phyloP scores from a whole-genome alignment of 805 yeast species.

The Scheffersomyces coipomensis region DNA sequence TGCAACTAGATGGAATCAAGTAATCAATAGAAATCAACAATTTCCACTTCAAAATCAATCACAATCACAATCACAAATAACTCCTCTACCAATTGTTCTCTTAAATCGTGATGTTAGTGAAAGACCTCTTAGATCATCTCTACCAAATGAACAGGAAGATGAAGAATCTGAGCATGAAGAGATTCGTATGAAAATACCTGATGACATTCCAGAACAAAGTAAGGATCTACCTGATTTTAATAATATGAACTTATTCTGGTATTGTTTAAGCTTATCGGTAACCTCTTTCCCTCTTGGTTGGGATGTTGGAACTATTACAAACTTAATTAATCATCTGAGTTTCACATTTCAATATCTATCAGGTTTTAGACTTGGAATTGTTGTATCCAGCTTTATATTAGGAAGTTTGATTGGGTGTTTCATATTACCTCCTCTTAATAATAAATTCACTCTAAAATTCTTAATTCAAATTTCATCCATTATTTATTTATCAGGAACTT shows the following conservation, averaged over 20 bases:
- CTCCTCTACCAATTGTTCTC: no score
- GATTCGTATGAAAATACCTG: no score
- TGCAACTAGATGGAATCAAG: no score
- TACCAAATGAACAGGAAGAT: no score
- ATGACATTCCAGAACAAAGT: no score
- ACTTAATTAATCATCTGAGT: conserved; percentile 9
- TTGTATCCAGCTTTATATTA: conserved; percentile 21
- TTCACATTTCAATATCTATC: conserved; percentile 10
- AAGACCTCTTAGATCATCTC: no score
- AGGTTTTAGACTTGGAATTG: conserved; percentile 14
- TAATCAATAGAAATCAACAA: no score
- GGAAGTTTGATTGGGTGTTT: conserved; percentile 22
- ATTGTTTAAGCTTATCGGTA: conserved; percentile 10
- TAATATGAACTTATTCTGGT: conserved; percentile 1
- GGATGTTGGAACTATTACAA: conserved; percentile 24
- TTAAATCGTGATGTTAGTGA: no score
- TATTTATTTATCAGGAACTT: conserved; percentile 17
- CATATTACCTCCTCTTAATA: conserved; percentile 6
- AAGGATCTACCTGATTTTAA: no score
- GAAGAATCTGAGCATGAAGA: no score
- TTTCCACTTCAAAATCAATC: no score
- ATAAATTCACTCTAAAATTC: conserved; percentile 11
- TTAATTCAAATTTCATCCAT: conserved; percentile 9
- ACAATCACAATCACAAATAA: no score
- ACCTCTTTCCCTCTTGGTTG: conserved; percentile 23